These are phyloP conservation scores for Ogataea neopini DNA, from an alignment of 805 yeast genomes.

Conservation along the genomic window DNA sequence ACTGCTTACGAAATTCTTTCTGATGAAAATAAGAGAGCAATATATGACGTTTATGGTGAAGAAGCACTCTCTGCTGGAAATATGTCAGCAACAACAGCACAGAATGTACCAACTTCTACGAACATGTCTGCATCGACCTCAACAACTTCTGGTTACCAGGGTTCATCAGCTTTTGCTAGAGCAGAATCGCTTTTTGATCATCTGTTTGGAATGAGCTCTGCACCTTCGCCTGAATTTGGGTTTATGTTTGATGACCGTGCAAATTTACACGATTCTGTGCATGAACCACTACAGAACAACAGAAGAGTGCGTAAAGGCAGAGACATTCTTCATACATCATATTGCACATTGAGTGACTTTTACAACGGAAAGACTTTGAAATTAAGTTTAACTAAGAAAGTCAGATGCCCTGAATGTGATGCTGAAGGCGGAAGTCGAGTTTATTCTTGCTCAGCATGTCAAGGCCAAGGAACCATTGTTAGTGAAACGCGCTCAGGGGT, in stretches of 20 bases:
- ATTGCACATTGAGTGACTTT: constrained; percentile 55
- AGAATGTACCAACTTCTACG: not conserved
- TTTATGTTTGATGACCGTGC: constrained; percentile 6
- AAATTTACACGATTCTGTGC: constrained; percentile 8
- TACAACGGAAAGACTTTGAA: constrained; percentile 58
- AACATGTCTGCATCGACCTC: constrained; percentile 34
- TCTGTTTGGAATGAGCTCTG: constrained; percentile 29
- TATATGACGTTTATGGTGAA: constrained; percentile 88
- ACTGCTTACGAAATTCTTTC: constrained; percentile 93
- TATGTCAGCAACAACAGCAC: not conserved
- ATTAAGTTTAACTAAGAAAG: constrained; percentile 52
- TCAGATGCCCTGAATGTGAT: constrained; percentile 49
- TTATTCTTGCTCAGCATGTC: constrained; percentile 40
- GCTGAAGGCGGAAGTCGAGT: constrained; percentile 49
- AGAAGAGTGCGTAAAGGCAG: constrained; percentile 41
- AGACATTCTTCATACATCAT: constrained; percentile 56
- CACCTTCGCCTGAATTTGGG: constrained; percentile 6
- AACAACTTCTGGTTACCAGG: not conserved
- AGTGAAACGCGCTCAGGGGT: constrained; percentile 46
- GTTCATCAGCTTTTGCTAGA: constrained; percentile 13
- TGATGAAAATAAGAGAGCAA: constrained; percentile 75
- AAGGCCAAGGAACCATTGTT: constrained; percentile 44
- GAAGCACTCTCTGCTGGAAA: constrained; percentile 46
- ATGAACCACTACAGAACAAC: not conserved
- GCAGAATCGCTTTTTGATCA: constrained; percentile 34